Evolutionary conservation across 495 filamentous ascomycete species (phyloP), one percentile per base, ranked within the genome.

Genomic region (Mytilinidion resinicola): DNA sequence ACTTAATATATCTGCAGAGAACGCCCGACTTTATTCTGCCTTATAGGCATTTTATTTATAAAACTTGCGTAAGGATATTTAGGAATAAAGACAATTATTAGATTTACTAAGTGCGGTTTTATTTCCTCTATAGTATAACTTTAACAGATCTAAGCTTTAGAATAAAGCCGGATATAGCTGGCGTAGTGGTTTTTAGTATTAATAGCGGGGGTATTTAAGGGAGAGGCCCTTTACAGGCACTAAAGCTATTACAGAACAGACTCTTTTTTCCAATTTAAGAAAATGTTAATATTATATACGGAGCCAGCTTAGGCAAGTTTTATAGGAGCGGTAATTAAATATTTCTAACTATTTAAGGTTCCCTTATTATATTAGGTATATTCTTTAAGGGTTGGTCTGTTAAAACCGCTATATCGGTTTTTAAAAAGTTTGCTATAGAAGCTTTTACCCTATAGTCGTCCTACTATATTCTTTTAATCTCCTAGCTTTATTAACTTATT

Each of bases 131-230:
- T 46, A 46, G 42, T 46, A 17, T 46, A 9, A 17, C 14, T 7
- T 6, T 46, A 46, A 46, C 14, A 6, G 42, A 46, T 46, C 7
- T 46, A n/a, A 46, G 15, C 12, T 46, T 46, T 46, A 46, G 20
- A 17, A 46, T 46, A 46, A 46, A 46, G 42, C 42, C 42, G 15
- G 42, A 46, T 46, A 46, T 46, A 46, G 42, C 42, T 46, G 20
- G 42, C 7, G 42, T 46, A 17, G 42, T 46, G 6, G 42, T 46
- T 46, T 46, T 46, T 46, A 46, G 42, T 46, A 46, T 46, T 46
- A 17, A 46, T 17, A 17, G 42, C 20, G 42, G 42, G 12, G 42
- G 42, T n/a, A 46, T 46, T 17, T 17, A 46, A 46, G 42, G 42
- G 7, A 46, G 42, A 17, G 42, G 42, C 15, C 9, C 42, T 46